Conservation (phyloP, 2,329 filamentous ascomycete genomes). For the Calonectria pauciramosa region DNA sequence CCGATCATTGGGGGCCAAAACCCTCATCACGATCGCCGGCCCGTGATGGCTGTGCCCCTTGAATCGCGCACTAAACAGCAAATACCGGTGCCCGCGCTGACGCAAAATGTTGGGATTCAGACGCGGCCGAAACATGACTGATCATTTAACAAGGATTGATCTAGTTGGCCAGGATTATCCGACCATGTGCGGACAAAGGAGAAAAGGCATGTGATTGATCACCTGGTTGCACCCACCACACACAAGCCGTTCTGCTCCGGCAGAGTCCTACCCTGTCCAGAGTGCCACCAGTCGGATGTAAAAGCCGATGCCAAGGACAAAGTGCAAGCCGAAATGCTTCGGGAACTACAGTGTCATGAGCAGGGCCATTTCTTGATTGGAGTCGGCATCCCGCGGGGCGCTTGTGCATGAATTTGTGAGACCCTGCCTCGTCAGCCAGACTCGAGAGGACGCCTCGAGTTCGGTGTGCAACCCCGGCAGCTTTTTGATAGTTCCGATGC, state of each 20-base stretch:
- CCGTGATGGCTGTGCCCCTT: not conserved
- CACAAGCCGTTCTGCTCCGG: not conserved
- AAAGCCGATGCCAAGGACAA: not conserved
- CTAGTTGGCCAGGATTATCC: not conserved
- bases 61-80: not conserved
- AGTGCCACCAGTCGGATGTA: not conserved
- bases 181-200: too few species aligned
- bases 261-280: not conserved
- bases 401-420: not conserved
- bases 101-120: not conserved
- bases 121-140: not conserved
- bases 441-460: not conserved
- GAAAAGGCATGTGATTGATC: not conserved
- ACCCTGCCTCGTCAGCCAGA: not conserved
- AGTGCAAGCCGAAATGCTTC: not conserved
- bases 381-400: not conserved
- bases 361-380: not conserved
- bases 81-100: not conserved
- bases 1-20: constrained; percentile 1
- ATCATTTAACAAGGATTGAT: not conserved
- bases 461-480: not conserved
- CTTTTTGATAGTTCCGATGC: not conserved
- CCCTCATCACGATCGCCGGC: not conserved
- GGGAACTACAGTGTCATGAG: too few species aligned
- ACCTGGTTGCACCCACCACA: not conserved